A percentile compares a stretch with the other conserved stretches of the same genome.
These are phyloP conservation scores for Solanum piurae DNA, from an alignment of 257 asterid genomes.

Conservation along the genomic window DNA sequence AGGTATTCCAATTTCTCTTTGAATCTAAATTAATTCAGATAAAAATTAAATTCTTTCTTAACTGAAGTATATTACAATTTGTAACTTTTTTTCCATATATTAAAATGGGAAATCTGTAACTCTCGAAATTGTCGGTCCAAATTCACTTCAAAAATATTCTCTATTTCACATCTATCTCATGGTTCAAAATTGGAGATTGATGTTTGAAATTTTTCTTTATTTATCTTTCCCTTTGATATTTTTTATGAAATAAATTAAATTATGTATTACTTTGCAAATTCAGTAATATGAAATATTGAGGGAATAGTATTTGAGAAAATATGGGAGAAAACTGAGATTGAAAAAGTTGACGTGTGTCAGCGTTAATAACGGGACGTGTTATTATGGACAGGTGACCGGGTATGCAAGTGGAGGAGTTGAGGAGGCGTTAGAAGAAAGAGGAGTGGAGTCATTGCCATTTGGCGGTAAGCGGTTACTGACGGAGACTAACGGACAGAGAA, in stretches of 20 bases:
- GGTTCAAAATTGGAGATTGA: too few relatives aligned
- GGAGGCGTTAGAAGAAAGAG: conserved; percentile 53
- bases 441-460: conserved; percentile 71
- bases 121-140: neutral
- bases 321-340: neutral
- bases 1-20: conserved; percentile 30
- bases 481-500: conserved; percentile 79
- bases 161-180: too few relatives aligned
- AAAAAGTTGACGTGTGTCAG: conserved; percentile 1
- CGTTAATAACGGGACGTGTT: neutral
- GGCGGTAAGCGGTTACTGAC: conserved; percentile 83
- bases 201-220: too few relatives aligned
- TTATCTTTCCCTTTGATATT: too few relatives aligned
- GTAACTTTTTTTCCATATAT: neutral
- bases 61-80: neutral
- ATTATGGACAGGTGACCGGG: conserved; percentile 45
- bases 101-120: neutral
- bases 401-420: conserved; percentile 18
- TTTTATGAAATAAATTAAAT: too few relatives aligned
- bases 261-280: too few relatives aligned
- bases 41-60: neutral
- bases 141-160: neutral
- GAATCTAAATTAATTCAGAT: neutral
- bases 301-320: neutral
- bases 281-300: too few relatives aligned